Percentiles rank a stretch among this genome's conserved stretches.
Conservation (phyloP, 441 rosid species). For the Brassica hybrid region DNA sequence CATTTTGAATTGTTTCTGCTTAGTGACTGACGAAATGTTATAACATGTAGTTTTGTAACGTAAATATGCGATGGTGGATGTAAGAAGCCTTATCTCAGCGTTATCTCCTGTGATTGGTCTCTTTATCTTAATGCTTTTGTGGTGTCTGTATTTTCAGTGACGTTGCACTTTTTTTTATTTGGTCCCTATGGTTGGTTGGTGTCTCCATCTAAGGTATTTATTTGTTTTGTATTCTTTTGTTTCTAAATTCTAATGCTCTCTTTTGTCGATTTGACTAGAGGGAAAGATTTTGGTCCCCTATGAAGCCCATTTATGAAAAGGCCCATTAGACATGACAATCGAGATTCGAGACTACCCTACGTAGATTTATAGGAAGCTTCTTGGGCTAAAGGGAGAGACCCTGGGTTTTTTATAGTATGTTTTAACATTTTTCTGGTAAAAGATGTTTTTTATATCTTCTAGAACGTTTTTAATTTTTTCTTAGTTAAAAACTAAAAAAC, state of each 20-base stretch:
- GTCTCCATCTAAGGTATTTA: constrained; percentile 28
- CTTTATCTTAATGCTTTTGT: constrained; percentile 32
- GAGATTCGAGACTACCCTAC: neutral
- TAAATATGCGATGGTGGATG: constrained; percentile 36
- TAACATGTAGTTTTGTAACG: constrained; percentile 30
- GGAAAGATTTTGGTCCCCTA: constrained; percentile 21
- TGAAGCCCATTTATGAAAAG: constrained; percentile 20
- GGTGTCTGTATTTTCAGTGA: constrained; percentile 35
- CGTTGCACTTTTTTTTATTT: constrained; percentile 31
- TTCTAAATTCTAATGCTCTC: constrained; percentile 7
- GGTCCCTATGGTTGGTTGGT: constrained; percentile 17
- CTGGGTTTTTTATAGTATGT: too few relatives aligned
- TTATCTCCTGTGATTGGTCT: constrained; percentile 44
- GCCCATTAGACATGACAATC: constrained; percentile 1
- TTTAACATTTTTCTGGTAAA: too few relatives aligned
- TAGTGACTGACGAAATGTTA: constrained; percentile 32
- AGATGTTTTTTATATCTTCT: too few relatives aligned
- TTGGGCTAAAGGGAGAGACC: too few relatives aligned
- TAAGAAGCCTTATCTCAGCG: constrained; percentile 43
- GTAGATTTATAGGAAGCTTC: neutral
- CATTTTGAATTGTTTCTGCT: constrained; percentile 36
- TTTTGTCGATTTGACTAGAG: constrained; percentile 33
- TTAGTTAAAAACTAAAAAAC: too few relatives aligned
- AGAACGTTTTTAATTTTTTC: too few relatives aligned
- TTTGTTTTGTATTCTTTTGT: constrained; percentile 10